Percentiles rank a stretch among this genome's conserved stretches.
Evolutionary conservation across 2,329 filamentous ascomycete species (phyloP).

Genomic region (Diaporthe sp.): DNA sequence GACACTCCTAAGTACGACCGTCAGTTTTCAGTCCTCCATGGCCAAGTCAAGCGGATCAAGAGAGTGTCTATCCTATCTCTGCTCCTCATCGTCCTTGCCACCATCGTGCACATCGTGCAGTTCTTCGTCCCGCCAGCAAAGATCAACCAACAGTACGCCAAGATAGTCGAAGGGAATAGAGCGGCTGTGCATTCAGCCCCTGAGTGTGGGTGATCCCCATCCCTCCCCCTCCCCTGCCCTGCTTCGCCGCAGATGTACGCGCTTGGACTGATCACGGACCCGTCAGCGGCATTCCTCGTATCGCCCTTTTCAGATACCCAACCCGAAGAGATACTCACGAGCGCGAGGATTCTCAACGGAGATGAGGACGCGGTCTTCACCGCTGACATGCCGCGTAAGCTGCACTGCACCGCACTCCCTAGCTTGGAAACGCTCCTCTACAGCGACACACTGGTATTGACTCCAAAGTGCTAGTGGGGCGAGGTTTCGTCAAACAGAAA

Average conservation of each 20-base stretch:
- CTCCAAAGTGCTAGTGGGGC: not conserved
- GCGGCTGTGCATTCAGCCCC: constrained; percentile 20
- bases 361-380: not conserved
- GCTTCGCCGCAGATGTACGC: not conserved
- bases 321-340: constrained; percentile 10
- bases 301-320: constrained; percentile 10
- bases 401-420: not conserved
- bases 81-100: not conserved
- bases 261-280: constrained; percentile 26
- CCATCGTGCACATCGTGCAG: constrained; percentile 17
- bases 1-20: constrained; percentile 4
- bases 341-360: not conserved
- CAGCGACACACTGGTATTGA: not conserved
- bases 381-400: constrained; percentile 14
- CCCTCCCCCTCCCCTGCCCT: not conserved
- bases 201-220: constrained; percentile 8
- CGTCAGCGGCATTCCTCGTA: constrained; percentile 19
- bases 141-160: constrained; percentile 23
- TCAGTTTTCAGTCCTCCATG: not conserved
- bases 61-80: constrained; percentile 4
- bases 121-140: constrained; percentile 20
- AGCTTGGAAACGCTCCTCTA: no score
- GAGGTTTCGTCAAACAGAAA: constrained; percentile 18
- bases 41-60: constrained; percentile 21
- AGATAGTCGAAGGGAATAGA: constrained; percentile 15